Evolutionary conservation across 768 basidiomycete genomes (phyloP).

Genomic region (Gloeostereum incarnatum): DNA sequence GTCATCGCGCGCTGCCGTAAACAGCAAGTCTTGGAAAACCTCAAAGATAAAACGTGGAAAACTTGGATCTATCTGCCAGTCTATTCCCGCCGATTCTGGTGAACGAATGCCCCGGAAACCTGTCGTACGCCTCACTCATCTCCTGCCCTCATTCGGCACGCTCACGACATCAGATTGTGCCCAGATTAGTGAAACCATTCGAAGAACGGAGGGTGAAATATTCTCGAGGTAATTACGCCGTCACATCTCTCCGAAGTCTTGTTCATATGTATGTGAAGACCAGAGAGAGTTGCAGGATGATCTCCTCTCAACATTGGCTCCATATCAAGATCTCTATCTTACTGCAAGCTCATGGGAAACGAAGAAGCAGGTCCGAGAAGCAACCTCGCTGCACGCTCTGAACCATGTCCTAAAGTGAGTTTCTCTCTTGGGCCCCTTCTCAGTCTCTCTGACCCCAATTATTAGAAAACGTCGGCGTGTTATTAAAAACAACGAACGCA

Average conservation of each 20-base stretch:
- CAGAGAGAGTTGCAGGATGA: constrained; percentile 52
- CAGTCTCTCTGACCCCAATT: constrained; percentile 1
- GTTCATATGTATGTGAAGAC: constrained; percentile 22
- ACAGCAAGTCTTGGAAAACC: constrained; percentile 48
- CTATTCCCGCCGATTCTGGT: constrained; percentile 31
- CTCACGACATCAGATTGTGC: constrained; percentile 33
- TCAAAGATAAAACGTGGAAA: constrained; percentile 41
- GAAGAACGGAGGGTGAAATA: constrained; percentile 42
- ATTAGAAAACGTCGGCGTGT: constrained; percentile 81
- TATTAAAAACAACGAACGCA: constrained; percentile 89
- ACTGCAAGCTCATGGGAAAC: constrained; percentile 57
- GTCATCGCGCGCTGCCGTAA: constrained; percentile 38
- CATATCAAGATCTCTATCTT: constrained; percentile 71
- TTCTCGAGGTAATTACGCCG: constrained; percentile 30
- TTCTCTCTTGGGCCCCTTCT: background rate
- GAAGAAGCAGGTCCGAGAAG: constrained; percentile 57
- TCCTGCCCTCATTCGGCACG: constrained; percentile 1
- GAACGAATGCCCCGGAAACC: constrained; percentile 13
- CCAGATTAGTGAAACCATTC: constrained; percentile 49
- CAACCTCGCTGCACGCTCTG: constrained; percentile 67
- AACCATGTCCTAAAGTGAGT: constrained; percentile 86
- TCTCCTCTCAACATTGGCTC: constrained; percentile 52
- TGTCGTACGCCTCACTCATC: constrained; percentile 11
- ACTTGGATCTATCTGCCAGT: constrained; percentile 47
- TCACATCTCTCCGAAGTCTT: constrained; percentile 1